Base-by-base conservation (phyloP, 129 eudicot species). In the Lactuca sativa region DNA sequence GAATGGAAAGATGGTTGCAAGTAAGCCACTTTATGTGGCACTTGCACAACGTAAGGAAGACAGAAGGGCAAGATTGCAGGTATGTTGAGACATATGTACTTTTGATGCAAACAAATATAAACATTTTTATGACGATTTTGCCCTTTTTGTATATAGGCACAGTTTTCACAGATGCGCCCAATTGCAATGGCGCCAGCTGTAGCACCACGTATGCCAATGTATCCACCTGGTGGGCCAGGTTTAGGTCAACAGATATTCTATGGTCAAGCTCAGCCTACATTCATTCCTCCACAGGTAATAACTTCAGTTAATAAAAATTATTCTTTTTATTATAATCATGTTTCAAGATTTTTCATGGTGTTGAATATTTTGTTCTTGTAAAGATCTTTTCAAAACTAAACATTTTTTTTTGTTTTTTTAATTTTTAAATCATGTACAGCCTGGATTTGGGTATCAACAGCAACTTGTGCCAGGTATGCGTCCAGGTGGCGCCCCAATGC, bases 361-460 rank as follows among this genome's bases (percentile, higher is more conserved):
- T 18, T 18, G 21, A 18, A 3, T 60, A 34, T 60, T 14, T 33
- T 63, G 54, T 56, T 1, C 60, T 21, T 2, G 32, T 41, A 9
- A 51, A 11, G 14, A 11, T 9, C 6, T 51, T 2, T 51, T 51
- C 4, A 9, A 12, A 21, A 56, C 4, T 56, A 7, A 16, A 56
- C 65, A 13, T 7, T 55, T 48, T 17, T 16, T 44, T 15, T 21
- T 16, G 7, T 41, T 53, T 18, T 36, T 44, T 18, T 49, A n/a
- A n/a, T n/a, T n/a, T n/a, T n/a, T n/a, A n/a, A n/a, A n/a, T 61
- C 18, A 21, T 75, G 70, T 33, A 58, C 73, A 92, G 96, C 82
- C 88, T 84, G 93, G 88, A 40, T 92, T 92, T 81, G 96, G 97
- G 9, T 92, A 92, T 75, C 97, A 86, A 78, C 91, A 89, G 78